Base-by-base conservation (phyloP, 169 alveolate genomes). In the Babesia sp. region DNA sequence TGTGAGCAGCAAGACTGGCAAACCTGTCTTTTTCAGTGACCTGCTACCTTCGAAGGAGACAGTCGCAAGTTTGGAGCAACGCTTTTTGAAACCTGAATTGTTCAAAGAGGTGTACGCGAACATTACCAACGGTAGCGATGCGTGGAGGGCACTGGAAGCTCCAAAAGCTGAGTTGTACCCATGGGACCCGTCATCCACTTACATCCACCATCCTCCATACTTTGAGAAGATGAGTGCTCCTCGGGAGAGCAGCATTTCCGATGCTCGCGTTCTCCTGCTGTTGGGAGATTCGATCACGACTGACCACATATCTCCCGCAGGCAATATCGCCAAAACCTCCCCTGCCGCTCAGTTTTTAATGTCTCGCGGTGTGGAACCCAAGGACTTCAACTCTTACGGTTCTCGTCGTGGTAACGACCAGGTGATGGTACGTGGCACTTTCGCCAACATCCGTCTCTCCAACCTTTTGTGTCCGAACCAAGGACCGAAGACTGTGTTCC, bases 281-380 rank as follows among this genome's bases (percentile, higher is more conserved):
- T 73, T 90, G 22, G 99, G 99, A 31, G 99, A 97, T 69, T 93
- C 97, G 31, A 95, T 97, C 55, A 97, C 99, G 33, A 97, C 99
- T 36, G 99, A 97, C 86, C 99, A 97, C 85, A 97, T 97, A 46
- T 94, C 98, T n/a, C 99, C 99, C 20, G 99, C 99, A 5, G 98
- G 99, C 7, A 93, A 95, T 86, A 97, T 97, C 57, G 94, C 97
- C 41, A 92, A 92, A 80, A 91, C 85, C 29, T 96, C 99, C 2
- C 98, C 98, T 14, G 99, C 98, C 14, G 98, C 97, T 18, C 59
- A 90, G 54, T 96, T 91, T 82, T 90, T 97, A 33, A 46, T 82
- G 39, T 85, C 82, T 18, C 91, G 87, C 61, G 95, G 95, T 45
- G 96, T 97, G 18, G 69, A 63, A 44, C 90, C 90, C 57, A 90